Base-by-base conservation (phyloP, 2,329 filamentous ascomycete species). In the Ambrosiella beaveri region DNA sequence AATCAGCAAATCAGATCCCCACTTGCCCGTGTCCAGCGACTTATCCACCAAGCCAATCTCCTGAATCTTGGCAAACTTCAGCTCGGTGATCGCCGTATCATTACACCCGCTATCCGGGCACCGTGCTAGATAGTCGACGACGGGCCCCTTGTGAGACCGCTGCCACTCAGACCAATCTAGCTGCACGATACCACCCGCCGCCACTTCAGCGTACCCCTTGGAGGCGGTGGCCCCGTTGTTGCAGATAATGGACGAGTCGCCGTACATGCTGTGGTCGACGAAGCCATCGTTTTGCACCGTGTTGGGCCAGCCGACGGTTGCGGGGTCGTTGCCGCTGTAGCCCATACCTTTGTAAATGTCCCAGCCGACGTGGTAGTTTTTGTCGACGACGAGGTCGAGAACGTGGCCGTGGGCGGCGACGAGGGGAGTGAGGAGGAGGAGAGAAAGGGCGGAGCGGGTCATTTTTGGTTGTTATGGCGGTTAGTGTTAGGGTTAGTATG, bases 151-250 rank as follows among this genome's bases (percentile, higher is more conserved):
- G 70, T 86, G 75, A 57, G 73, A 76, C 8, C 76, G 71, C n/a
- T 82, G 82, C 83, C 83, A 86, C 13, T 71, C 71, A 59, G 74
- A 78, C 83, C 82, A 86, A 64, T 79, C 74, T 54, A 86, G 68
- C 60, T 76, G 71, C 63, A 86, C 66, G 7, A 71, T 72, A 62
- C 72, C 71, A 61, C 83, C 84, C 12, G 82, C 83, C n/a, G 73
- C 71, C 41, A 84, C 75, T 2, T 64, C 64, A 39, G 71, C 69
- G 15, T 69, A 69, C 57, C 69, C 67, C 44, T 66, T 60, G 8
- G 69, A 73, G 35, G 72, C 69, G 12, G 64, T 70, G 17, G 71
- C 72, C 17, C 63, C 66, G 60, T 70, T 70, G 66, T 76, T 73
- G 65, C 75, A 77, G 64, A 73, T 71, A 63, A 77, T 77, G 57